Conservation (phyloP, 139 green algal species). For the Chlamydomonas eustigma region DNA sequence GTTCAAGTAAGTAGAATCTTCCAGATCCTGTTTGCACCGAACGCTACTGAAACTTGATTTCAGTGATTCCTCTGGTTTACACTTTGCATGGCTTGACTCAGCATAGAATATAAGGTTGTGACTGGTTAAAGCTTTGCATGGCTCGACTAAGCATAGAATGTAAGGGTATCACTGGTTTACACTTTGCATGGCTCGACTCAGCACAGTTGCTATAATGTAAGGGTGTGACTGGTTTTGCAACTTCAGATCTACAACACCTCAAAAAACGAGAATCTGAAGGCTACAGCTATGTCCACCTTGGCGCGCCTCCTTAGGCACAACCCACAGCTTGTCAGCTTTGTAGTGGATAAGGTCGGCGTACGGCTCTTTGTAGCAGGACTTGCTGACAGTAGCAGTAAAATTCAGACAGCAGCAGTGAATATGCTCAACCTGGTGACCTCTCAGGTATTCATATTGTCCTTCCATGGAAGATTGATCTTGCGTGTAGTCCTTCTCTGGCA, state of each 20-base stretch:
- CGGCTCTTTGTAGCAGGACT: constrained; percentile 46
- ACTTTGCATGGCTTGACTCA: no score
- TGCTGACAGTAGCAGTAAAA: constrained; percentile 34
- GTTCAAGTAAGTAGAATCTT: constrained; percentile 11
- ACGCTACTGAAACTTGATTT: no score
- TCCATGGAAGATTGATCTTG: no score
- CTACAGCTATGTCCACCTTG: constrained; percentile 67
- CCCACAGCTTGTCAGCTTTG: constrained; percentile 31
- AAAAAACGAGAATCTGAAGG: constrained; percentile 61
- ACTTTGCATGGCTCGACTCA: no score
- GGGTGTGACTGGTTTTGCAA: background rate
- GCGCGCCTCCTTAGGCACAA: constrained; percentile 58
- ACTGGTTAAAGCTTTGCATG: no score
- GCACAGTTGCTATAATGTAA: background rate
- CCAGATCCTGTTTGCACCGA: no score
- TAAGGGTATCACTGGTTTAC: no score
- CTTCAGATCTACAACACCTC: constrained; percentile 39
- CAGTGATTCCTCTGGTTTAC: no score
- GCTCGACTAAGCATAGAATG: no score
- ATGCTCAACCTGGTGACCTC: constrained; percentile 67
- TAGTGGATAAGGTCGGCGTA: constrained; percentile 51
- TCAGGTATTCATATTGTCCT: no score
- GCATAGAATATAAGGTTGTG: no score
- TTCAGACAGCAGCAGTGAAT: constrained; percentile 65
- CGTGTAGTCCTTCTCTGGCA: no score